A percentile compares a stretch with the other conserved stretches of the same genome.
Evolutionary conservation across 495 filamentous ascomycete genomes (phyloP).

Genomic region (Coniosporium apollinis): DNA sequence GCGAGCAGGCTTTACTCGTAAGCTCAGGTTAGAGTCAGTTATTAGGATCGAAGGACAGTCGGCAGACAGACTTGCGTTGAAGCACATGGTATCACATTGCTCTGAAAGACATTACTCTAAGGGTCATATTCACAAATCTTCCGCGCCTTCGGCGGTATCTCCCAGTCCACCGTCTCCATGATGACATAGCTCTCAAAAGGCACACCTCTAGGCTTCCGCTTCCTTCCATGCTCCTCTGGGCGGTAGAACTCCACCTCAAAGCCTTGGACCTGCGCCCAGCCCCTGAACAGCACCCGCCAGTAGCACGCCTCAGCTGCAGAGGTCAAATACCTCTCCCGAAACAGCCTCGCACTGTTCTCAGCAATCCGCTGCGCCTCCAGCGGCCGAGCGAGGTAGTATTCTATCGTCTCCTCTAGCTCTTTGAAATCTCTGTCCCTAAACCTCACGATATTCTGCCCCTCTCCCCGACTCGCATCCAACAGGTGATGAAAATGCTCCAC

Average conservation of each 20-base stretch:
- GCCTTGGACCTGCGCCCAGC: slow-evolving; percentile 1
- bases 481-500: slow-evolving; percentile 13
- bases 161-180: slow-evolving; percentile 8
- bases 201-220: slow-evolving; percentile 2
- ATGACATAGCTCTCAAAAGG: slow-evolving; percentile 10
- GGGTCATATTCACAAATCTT: no score
- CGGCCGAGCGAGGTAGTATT: slow-evolving; percentile 5
- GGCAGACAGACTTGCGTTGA: no score
- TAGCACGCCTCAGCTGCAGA: slow-evolving; percentile 8
- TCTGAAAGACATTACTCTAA: no score
- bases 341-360: slow-evolving; percentile 2
- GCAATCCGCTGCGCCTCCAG: slow-evolving; percentile 4
- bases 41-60: no score
- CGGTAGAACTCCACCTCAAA: not conserved
- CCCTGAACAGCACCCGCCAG: slow-evolving; percentile 4
- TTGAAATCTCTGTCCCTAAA: slow-evolving; percentile 13
- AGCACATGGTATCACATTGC: no score
- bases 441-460: slow-evolving; percentile 15
- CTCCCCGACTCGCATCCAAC: slow-evolving; percentile 10
- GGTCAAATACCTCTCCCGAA: slow-evolving; percentile 6
- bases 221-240: not conserved
- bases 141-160: slow-evolving; percentile 4
- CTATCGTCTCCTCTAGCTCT: slow-evolving; percentile 13
- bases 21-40: no score
- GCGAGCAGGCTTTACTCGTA: no score